Base-by-base conservation (phyloP, 2,329 filamentous ascomycete species). In the Didymella pomorum region DNA sequence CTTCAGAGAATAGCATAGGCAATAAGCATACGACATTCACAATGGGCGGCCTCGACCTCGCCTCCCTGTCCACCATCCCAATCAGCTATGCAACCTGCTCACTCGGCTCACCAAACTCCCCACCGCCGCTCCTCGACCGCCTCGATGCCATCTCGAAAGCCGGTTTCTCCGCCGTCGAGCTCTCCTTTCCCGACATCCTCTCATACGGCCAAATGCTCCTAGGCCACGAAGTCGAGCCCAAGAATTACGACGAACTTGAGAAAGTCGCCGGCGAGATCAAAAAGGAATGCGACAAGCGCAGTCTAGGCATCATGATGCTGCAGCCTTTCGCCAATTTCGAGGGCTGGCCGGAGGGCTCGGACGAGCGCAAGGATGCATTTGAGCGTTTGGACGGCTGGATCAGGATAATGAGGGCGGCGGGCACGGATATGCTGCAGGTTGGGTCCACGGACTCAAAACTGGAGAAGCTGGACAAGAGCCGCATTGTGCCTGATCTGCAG, bases 251-350 rank as follows among this genome's bases (percentile, higher is more conserved):
- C 18, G 76, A 82, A 3, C 80, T 93, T 0, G 81, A 81, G 53
- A 75, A 78, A 2, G 82, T 87, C 0, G 87, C 84, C 0, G 69
- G 70, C 16, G 79, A 85, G 37, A 83, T 91, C 48, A 82, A 80
- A 50, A 75, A 77, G 0, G 73, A 89, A 45, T 87, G 84, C 47
- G 77, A 83, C 25, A 78, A 83, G 11, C 79, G 86, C 31, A 75
- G 78, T 0, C 76, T 93, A 1, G 79, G 82, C 33, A 83, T 93
- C 55, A 82, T 93, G 72, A 89, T 92, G 80, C 76, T 93, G 6
- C 90, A 93, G 68, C 89, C 90, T 0, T 93, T 93, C 67, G 79
- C 86, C 16, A 90, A 92, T 66, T 92, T 92, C 57, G 90, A 93
- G 67, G 90, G 90, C 1, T 93, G 90, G 89, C 78, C 82, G 0